A percentile compares a stretch with the other conserved stretches of the same genome.
Evolutionary conservation across 345 rosid genomes (phyloP).

Genomic region (Lenwebbia sp.): DNA sequence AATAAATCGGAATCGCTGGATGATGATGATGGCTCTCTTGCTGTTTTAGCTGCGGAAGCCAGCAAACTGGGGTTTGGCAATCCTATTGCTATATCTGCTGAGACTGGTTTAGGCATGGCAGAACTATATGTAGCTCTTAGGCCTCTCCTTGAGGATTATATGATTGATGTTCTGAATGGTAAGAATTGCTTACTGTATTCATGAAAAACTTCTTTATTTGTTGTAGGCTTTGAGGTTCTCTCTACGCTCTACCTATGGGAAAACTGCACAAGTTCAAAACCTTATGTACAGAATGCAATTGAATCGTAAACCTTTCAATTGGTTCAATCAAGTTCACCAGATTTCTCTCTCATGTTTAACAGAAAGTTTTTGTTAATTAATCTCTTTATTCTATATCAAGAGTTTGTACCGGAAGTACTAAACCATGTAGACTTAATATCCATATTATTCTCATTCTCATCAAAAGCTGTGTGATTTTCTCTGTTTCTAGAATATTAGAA

Average conservation of each 20-base stretch:
- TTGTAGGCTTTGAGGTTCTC: neutral
- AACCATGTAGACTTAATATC: too few relatives aligned
- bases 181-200: neutral
- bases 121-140: slow-evolving; percentile 66
- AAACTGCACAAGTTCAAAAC: neutral
- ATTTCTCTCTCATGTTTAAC: too few relatives aligned
- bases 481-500: too few relatives aligned
- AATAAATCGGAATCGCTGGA: slow-evolving; percentile 79
- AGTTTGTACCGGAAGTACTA: too few relatives aligned
- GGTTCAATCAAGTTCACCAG: too few relatives aligned
- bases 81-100: slow-evolving; percentile 87
- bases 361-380: too few relatives aligned
- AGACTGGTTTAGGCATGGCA: slow-evolving; percentile 92
- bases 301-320: neutral
- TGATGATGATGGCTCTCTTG: slow-evolving; percentile 43
- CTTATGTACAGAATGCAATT: neutral
- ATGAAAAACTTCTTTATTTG: neutral
- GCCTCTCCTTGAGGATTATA: slow-evolving; percentile 58
- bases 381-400: too few relatives aligned
- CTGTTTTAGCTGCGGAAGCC: slow-evolving; percentile 57
- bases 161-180: slow-evolving; percentile 49
- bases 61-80: slow-evolving; percentile 74
- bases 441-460: too few relatives aligned
- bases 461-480: too few relatives aligned
- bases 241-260: neutral